Evolutionary conservation across 768 basidiomycete genomes (phyloP).

Genomic region (Psilocybe cyanescens): DNA sequence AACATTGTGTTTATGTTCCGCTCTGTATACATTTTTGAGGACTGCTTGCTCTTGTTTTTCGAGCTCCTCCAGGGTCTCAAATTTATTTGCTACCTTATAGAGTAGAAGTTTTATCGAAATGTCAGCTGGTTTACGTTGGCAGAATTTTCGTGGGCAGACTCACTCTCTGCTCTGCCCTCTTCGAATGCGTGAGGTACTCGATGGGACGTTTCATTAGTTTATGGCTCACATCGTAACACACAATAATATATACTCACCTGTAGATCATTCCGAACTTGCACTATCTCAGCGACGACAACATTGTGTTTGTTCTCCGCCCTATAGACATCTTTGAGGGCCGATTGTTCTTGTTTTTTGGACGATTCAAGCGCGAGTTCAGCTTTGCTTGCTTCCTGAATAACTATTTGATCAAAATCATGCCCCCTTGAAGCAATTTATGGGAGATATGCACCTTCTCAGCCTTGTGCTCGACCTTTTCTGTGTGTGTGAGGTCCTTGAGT

Average conservation of each 20-base stretch:
- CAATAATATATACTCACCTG: background rate
- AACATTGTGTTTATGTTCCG: slow-evolving; percentile 53
- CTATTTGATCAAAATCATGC: background rate
- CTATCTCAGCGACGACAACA: slow-evolving; percentile 41
- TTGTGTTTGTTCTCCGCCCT: slow-evolving; percentile 58
- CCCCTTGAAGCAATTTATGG: background rate
- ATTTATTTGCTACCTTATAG: background rate
- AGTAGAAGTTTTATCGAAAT: too few species aligned
- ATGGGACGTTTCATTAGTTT: background rate
- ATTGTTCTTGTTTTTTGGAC: slow-evolving; percentile 51
- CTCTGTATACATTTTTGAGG: slow-evolving; percentile 51
- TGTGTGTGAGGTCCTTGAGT: slow-evolving; percentile 51
- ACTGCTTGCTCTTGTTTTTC: slow-evolving; percentile 52
- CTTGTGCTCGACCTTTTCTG: slow-evolving; percentile 56
- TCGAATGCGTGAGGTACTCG: background rate
- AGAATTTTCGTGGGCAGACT: too few species aligned
- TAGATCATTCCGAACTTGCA: slow-evolving; percentile 41
- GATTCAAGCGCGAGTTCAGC: slow-evolving; percentile 32
- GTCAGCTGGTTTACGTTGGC: too few species aligned
- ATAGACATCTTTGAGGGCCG: slow-evolving; percentile 48
- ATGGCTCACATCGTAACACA: too few species aligned
- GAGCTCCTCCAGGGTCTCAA: slow-evolving; percentile 36
- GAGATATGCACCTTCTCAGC: slow-evolving; percentile 48
- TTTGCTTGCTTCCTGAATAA: slow-evolving; percentile 6
- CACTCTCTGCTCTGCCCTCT: too few species aligned